Percentiles rank a stretch among this genome's conserved stretches.
phyloP scores from a whole-genome alignment of 768 basidiomycete species.

The Crepidotus variabilis region DNA sequence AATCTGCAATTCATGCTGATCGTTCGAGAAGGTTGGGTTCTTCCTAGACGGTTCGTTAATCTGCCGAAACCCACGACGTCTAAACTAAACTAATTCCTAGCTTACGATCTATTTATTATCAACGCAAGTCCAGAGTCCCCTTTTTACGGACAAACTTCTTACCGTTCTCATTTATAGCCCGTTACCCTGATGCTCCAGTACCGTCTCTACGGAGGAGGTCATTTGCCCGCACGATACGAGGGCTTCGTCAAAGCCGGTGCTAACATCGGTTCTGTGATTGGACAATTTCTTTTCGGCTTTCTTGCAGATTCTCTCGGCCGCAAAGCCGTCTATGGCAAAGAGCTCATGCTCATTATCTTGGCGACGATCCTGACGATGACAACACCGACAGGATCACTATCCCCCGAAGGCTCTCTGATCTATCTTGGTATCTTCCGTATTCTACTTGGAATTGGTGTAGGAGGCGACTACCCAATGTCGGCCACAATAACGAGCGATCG shows the following conservation, averaged over 20 bases:
- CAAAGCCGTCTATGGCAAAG: conserved; percentile 60
- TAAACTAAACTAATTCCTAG: conserved; percentile 3
- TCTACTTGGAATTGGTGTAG: conserved; percentile 73
- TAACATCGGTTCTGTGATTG: conserved; percentile 61
- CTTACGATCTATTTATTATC: conserved; percentile 23
- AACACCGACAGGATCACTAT: conserved; percentile 58
- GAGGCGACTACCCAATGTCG: conserved; percentile 79
- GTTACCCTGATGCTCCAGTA: conserved; percentile 21
- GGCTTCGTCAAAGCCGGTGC: conserved; percentile 57
- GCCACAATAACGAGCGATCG: conserved; percentile 68
- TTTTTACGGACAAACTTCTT: background rate
- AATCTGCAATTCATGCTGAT: background rate
- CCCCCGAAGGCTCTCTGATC: conserved; percentile 49
- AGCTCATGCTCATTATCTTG: conserved; percentile 76
- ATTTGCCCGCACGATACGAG: conserved; percentile 43
- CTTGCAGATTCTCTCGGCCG: conserved; percentile 65
- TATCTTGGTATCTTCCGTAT: conserved; percentile 69
- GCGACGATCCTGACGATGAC: conserved; percentile 70
- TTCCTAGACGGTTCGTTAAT: conserved; percentile 14
- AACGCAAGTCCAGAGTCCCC: conserved; percentile 11
- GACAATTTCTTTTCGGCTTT: conserved; percentile 57
- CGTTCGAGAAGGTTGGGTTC: conserved; percentile 13
- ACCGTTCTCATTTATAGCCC: conserved; percentile 10
- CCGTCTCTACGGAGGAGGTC: conserved; percentile 41
- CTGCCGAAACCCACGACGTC: background rate